These are phyloP conservation scores for Noccaea caerulescens DNA, from an alignment of 345 rosid genomes.

Conservation along the genomic window DNA sequence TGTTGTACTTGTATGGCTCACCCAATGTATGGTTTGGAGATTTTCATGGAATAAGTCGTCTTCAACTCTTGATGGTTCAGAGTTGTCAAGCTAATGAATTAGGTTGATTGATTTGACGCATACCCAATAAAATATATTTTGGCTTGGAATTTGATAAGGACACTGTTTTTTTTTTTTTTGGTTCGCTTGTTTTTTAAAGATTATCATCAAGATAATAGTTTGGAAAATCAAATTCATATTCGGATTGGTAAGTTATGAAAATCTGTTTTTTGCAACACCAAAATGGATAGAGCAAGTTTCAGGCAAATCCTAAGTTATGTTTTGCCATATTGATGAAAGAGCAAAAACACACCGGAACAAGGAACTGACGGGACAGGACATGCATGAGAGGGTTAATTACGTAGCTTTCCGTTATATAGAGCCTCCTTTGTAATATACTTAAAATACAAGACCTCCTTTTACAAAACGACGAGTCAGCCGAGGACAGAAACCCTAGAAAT, in stretches of 20 bases:
- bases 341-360: background rate
- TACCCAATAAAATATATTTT: background rate
- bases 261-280: background rate
- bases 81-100: conserved; percentile 9
- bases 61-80: background rate
- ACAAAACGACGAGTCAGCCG: conserved; percentile 42
- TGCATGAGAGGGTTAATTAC: background rate
- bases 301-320: conserved; percentile 3
- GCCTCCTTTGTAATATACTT: background rate
- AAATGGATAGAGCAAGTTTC: conserved; percentile 28
- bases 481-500: conserved; percentile 46
- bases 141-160: conserved; percentile 12
- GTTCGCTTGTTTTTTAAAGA: background rate
- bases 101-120: conserved; percentile 12
- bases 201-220: conserved; percentile 5
- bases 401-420: background rate
- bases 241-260: conserved; percentile 7
- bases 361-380: background rate
- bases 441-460: conserved; percentile 19
- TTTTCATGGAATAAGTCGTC: conserved; percentile 3
- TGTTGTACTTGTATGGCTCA: conserved; percentile 22
- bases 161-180: too few relatives aligned
- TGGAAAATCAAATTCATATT: background rate
- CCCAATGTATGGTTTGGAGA: conserved; percentile 3
- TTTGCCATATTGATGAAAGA: conserved; percentile 28